Evolutionary conservation across 2,329 filamentous ascomycete genomes (phyloP).

Genomic region (Penicillium rolfsii): DNA sequence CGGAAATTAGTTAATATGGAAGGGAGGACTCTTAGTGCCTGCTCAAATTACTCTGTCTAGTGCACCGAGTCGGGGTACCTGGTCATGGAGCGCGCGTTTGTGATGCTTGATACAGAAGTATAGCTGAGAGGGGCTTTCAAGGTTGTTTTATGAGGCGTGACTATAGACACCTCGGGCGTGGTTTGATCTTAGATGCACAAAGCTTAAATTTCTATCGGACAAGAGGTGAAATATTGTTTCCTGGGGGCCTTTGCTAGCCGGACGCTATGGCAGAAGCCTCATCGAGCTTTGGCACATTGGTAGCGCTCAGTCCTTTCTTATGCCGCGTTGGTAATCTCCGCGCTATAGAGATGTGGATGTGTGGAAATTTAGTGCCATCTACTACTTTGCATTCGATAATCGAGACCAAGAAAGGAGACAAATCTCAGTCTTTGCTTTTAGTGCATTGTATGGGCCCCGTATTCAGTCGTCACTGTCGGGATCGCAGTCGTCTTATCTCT

Average conservation of each 20-base stretch:
- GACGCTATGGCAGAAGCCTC: background rate
- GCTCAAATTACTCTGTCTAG: background rate
- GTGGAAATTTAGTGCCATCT: conserved; percentile 9
- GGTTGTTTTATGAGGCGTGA: too few species aligned
- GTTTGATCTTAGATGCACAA: background rate
- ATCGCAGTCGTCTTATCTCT: background rate
- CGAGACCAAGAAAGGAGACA: background rate
- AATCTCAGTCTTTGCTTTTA: too few species aligned
- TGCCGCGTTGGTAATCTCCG: conserved; percentile 7
- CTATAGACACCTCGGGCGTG: background rate
- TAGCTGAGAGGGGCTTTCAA: background rate
- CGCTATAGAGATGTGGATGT: conserved; percentile 8
- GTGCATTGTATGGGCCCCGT: too few species aligned
- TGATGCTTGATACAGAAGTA: background rate
- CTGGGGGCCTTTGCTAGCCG: background rate
- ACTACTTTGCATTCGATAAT: background rate
- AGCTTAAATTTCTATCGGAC: background rate
- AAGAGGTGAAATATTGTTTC: background rate
- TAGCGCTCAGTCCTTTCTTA: conserved; percentile 6
- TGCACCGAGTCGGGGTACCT: background rate
- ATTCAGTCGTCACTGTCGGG: background rate
- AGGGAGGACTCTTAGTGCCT: background rate
- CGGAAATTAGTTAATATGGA: background rate
- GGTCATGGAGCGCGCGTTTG: background rate
- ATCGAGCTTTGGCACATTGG: background rate